phyloP scores from a whole-genome alignment of 108 stramenopile species.

The Cyclotella sp. region DNA sequence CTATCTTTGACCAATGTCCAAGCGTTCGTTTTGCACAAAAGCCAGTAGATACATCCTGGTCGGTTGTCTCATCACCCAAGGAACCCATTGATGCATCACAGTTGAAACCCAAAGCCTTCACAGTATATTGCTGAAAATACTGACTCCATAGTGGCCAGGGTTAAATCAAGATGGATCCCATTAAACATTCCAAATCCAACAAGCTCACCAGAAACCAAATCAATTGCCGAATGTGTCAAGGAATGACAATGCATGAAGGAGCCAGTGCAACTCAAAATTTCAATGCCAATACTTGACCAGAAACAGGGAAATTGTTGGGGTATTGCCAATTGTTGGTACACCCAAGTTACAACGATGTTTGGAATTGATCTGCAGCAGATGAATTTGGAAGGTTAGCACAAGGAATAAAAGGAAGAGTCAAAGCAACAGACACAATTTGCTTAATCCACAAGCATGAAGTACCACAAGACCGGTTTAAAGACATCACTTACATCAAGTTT shows the following conservation, averaged over 20 bases:
- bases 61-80: not conserved
- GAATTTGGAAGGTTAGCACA: slow-evolving; percentile 25
- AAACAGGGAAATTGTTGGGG: slow-evolving; percentile 5
- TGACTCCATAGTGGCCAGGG: no score
- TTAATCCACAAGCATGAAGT: slow-evolving; percentile 20
- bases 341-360: slow-evolving; percentile 4
- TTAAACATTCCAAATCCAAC: no score
- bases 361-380: slow-evolving; percentile 12
- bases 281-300: not conserved
- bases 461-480: slow-evolving; percentile 13
- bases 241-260: no score
- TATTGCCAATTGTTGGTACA: not conserved
- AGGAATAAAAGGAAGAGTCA: slow-evolving; percentile 11
- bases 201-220: no score
- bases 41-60: no score
- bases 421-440: not conserved
- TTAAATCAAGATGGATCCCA: no score
- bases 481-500: slow-evolving; percentile 34
- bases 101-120: no score
- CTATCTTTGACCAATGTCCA: no score
- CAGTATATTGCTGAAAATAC: no score
- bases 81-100: not conserved
- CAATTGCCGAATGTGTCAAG: no score
- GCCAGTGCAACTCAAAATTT: no score
- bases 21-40: no score